Evolutionary conservation across 306 rosid species (phyloP).

Genomic region (Dryas alaskensis): DNA sequence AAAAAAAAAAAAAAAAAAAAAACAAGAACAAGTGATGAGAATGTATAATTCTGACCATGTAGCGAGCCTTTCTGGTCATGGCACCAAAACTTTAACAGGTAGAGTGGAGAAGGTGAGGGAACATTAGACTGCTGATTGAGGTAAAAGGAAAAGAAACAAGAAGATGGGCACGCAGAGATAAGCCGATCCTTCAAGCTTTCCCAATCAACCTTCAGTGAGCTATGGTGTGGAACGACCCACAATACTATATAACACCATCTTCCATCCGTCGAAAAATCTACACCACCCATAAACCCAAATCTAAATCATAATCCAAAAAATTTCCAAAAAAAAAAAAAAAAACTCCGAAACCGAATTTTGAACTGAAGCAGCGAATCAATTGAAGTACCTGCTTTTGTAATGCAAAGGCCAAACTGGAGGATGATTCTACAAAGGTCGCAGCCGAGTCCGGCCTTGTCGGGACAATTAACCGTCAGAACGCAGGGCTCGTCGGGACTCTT

Average conservation of each 20-base stretch:
- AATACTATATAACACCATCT: conserved; percentile 75
- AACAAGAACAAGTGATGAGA: background rate
- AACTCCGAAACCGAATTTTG: background rate
- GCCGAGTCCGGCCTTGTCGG: conserved; percentile 81
- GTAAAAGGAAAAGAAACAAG: conserved; percentile 49
- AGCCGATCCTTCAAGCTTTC: conserved; percentile 64
- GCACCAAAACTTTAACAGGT: conserved; percentile 65
- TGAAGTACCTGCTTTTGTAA: conserved; percentile 58
- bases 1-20: background rate
- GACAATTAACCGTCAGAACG: conserved; percentile 72
- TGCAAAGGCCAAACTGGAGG: conserved; percentile 67
- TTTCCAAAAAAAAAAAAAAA: background rate
- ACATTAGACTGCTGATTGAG: conserved; percentile 33
- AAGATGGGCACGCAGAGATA: conserved; percentile 57
- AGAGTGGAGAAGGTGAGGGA: conserved; percentile 51
- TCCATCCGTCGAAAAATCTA: conserved; percentile 84
- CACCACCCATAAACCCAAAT: background rate
- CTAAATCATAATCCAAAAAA: background rate
- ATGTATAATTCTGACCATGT: conserved; percentile 44
- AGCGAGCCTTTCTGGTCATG: conserved; percentile 64
- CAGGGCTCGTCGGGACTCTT: conserved; percentile 41
- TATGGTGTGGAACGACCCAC: conserved; percentile 65
- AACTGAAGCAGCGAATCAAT: background rate
- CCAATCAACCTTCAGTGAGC: conserved; percentile 57
- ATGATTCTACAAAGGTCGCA: conserved; percentile 71